Percentiles rank a stretch among this genome's conserved stretches.
Conservation (phyloP, 2,329 filamentous ascomycete species). For the Aspergillus texensis region DNA sequence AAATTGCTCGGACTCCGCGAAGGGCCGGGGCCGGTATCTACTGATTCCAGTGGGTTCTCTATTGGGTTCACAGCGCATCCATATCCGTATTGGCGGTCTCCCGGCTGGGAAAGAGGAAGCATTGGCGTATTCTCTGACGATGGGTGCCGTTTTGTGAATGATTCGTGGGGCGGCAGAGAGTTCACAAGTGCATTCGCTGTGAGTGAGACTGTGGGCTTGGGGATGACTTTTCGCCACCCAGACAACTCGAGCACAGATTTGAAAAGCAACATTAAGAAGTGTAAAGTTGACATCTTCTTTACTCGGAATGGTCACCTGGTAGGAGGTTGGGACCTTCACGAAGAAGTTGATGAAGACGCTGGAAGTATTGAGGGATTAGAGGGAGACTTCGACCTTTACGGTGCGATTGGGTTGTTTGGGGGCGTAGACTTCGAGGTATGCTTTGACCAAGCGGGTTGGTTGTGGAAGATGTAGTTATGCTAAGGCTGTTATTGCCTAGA, state of each 20-base stretch:
- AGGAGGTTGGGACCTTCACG: constrained; percentile 62
- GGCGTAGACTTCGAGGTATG: constrained; percentile 62
- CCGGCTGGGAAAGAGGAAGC: constrained; percentile 65
- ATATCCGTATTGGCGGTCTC: constrained; percentile 64
- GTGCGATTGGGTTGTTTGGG: constrained; percentile 63
- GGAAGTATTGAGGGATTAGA: constrained; percentile 66
- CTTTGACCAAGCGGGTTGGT: constrained; percentile 53
- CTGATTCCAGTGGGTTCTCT: constrained; percentile 56
- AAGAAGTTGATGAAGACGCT: constrained; percentile 60
- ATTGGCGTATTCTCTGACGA: constrained; percentile 66
- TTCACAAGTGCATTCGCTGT: constrained; percentile 57
- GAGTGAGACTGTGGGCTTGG: constrained; percentile 62
- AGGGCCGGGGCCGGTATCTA: constrained; percentile 33
- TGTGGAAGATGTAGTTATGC: constrained; percentile 36
- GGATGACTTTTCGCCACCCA: constrained; percentile 55
- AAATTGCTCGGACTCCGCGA: constrained; percentile 49
- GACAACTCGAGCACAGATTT: constrained; percentile 37
- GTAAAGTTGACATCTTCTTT: constrained; percentile 59
- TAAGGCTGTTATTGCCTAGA: neutral
- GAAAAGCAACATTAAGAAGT: constrained; percentile 24
- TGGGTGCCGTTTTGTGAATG: constrained; percentile 64
- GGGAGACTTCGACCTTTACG: constrained; percentile 67
- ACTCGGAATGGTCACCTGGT: constrained; percentile 58
- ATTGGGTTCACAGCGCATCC: constrained; percentile 64
- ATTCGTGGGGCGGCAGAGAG: constrained; percentile 61